Evolutionary conservation across 768 basidiomycete species (phyloP).

Genomic region (Hericium rajendrae): DNA sequence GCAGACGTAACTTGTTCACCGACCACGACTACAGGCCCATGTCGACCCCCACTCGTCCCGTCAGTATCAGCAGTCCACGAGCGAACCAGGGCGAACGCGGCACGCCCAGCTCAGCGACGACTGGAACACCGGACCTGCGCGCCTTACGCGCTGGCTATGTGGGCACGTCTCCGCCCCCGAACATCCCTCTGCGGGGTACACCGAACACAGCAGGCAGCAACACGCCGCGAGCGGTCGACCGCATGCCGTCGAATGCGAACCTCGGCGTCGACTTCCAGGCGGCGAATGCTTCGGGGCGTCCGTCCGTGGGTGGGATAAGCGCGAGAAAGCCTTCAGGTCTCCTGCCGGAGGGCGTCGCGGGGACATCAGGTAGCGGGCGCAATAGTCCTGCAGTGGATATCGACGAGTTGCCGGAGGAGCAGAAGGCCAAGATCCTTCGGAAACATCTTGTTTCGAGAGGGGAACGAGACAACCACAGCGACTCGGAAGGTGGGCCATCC

Average conservation of each 20-base stretch:
- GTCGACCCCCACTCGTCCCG: conserved; percentile 14
- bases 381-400: conserved; percentile 27
- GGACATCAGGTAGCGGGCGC: conserved; percentile 22
- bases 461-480: conserved; percentile 34
- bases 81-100: conserved; percentile 1
- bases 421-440: conserved; percentile 73
- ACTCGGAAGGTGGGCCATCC: conserved; percentile 23
- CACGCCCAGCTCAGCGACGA: conserved; percentile 14
- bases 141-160: conserved; percentile 57
- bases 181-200: conserved; percentile 49
- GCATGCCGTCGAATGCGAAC: conserved; percentile 1
- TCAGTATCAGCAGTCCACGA: conserved; percentile 16
- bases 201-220: conserved; percentile 28
- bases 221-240: conserved; percentile 15
- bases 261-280: conserved; percentile 2
- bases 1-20: neutral
- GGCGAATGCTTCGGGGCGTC: conserved; percentile 7
- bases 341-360: conserved; percentile 6
- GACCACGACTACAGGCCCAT: conserved; percentile 1
- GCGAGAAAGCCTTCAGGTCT: conserved; percentile 23
- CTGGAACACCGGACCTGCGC: conserved; percentile 58
- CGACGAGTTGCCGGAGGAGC: conserved; percentile 66
- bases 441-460: conserved; percentile 73
- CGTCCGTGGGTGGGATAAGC: conserved; percentile 28
- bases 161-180: conserved; percentile 41